phyloP scores from a whole-genome alignment of 177 flowering plant genomes.

The Vitis hybrid region DNA sequence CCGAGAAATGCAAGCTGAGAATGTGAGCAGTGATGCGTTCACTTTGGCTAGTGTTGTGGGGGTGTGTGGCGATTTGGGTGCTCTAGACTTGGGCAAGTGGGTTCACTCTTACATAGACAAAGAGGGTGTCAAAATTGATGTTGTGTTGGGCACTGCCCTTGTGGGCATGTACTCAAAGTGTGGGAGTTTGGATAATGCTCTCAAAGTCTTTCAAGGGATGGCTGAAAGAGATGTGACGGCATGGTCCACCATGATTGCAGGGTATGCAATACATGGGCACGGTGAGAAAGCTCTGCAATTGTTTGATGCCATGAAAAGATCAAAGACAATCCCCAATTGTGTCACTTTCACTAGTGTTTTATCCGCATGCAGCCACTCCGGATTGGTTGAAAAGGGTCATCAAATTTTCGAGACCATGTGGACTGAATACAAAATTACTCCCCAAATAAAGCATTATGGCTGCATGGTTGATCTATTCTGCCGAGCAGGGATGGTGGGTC shows the following conservation, averaged over 20 bases:
- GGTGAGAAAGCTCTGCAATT: conserved; percentile 11
- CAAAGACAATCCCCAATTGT: conserved; percentile 2
- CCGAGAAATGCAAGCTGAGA: conserved; percentile 16
- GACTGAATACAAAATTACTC: conserved; percentile 1
- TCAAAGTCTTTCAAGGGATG: conserved; percentile 7
- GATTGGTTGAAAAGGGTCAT: conserved; percentile 11
- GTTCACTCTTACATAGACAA: conserved; percentile 14
- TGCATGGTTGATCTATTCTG: conserved; percentile 16
- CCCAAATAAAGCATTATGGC: conserved; percentile 12
- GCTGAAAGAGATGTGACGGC: conserved; percentile 7
- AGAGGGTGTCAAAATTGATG: conserved; percentile 1
- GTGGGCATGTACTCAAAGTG: conserved; percentile 16
- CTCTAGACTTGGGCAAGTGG: conserved; percentile 14
- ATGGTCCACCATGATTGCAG: conserved; percentile 16
- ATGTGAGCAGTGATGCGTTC: conserved; percentile 17
- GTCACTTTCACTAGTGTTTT: conserved; percentile 16
- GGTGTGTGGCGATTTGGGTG: conserved; percentile 23
- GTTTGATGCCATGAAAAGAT: conserved; percentile 10
- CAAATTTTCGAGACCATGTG: conserved; percentile 5
- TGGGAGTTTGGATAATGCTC: conserved; percentile 14
- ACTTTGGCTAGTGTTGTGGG: conserved; percentile 22
- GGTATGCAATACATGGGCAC: conserved; percentile 10
- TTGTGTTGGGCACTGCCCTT: conserved; percentile 11
- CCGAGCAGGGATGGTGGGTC: conserved; percentile 6
- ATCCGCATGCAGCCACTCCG: conserved; percentile 14